Evolutionary conservation across 2,329 filamentous ascomycete species (phyloP), one percentile per base, ranked within the genome.

Genomic region (Massarina eburnea): DNA sequence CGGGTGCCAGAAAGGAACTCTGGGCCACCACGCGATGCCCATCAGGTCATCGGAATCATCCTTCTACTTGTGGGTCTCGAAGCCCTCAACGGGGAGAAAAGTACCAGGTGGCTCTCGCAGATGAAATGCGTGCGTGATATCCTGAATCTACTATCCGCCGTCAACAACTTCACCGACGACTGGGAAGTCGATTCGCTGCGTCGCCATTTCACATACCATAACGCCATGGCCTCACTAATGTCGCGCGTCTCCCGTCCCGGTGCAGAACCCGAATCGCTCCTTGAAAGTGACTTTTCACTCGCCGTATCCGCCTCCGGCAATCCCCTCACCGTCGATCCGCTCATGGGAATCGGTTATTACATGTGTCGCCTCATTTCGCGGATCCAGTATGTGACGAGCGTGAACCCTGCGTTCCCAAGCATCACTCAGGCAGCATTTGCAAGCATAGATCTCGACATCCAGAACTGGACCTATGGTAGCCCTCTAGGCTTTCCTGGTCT

Each of bases 191-290:
- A 68, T 29, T 66, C 63, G 15, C 49, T 70, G 6, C 63, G 62
- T 34, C 55, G 66, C 1, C 66, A 70, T 48, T 68, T 68, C 41
- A 70, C 66, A 7, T 70, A 70, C 40, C 64, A 70, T 43, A 64
- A 66, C 38, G 63, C 59, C 10, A 66, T 64, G 48, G 65, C 65
- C 9, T 67, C 66, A 1, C 52, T 70, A 7, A 68, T 70, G 65
- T 55, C 60, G 1, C 51, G 57, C 24, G 61, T 68, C 1, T 58
- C 27, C 6, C 27, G 9, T 14, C 6, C 27, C 5, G 52, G 54
- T 19, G 39, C 50, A 7, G 43, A 55, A 3, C 24, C 55, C 5
- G 39, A 50, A 2, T 45, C 48, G 7, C 51, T 54, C 2, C 26
- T 52, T 14, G 60, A 66, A 14, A 52, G 51, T 10, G 54, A 61